phyloP scores from a whole-genome alignment of 164 flowering plant species.

The Tinospora cordifolia region DNA sequence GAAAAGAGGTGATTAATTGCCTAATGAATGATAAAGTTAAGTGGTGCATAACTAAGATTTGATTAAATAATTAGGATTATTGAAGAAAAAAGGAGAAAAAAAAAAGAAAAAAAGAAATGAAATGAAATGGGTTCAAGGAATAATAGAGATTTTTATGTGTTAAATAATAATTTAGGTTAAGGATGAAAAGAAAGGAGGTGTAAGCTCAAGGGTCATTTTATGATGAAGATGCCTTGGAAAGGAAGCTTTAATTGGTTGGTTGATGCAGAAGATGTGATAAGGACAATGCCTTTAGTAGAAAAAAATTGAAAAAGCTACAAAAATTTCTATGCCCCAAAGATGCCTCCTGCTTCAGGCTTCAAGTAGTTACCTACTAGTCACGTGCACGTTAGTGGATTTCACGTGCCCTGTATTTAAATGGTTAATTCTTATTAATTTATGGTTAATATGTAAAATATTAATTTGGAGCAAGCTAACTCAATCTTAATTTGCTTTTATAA shows the following conservation, averaged over 20 bases:
- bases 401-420: not conserved
- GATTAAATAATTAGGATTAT: no score
- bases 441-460: no score
- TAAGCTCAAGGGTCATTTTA: constrained; percentile 26
- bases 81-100: not conserved
- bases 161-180: constrained; percentile 32
- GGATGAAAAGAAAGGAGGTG: constrained; percentile 30
- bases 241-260: constrained; percentile 42
- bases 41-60: constrained; percentile 19
- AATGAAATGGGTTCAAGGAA: not conserved
- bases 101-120: not conserved
- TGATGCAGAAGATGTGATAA: constrained; percentile 24
- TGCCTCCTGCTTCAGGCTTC: constrained; percentile 1
- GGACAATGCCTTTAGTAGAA: constrained; percentile 9
- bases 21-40: constrained; percentile 20
- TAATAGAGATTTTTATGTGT: constrained; percentile 6
- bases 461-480: no score
- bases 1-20: not conserved
- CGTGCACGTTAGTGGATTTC: not conserved
- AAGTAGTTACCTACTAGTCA: not conserved
- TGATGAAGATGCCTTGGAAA: constrained; percentile 39
- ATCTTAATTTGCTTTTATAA: no score
- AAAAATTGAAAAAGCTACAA: not conserved
- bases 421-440: no score
- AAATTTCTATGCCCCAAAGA: not conserved